Evolutionary conservation across 208 protist genomes (phyloP).

Genomic region (Wallacemonas sp.): DNA sequence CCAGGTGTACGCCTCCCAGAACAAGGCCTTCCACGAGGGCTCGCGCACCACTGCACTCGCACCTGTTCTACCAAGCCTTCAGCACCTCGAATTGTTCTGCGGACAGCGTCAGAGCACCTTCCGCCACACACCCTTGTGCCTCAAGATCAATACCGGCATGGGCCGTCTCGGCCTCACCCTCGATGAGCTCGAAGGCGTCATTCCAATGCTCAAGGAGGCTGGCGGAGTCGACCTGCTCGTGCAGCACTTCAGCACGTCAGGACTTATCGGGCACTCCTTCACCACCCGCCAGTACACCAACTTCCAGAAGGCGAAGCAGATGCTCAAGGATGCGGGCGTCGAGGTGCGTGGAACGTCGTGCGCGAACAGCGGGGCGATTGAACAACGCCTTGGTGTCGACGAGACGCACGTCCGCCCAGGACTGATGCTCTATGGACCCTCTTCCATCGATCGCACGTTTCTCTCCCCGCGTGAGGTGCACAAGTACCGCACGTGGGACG

Average conservation of each 20-base stretch:
- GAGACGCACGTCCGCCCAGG: constrained; percentile 52
- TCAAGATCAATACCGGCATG: constrained; percentile 62
- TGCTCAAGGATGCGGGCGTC: constrained; percentile 33
- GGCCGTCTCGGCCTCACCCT: constrained; percentile 40
- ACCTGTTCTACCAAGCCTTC: constrained; percentile 30
- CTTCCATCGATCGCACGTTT: constrained; percentile 25
- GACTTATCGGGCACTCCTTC: constrained; percentile 34
- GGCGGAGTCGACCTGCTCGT: constrained; percentile 42
- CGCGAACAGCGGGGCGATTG: constrained; percentile 50
- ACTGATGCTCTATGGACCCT: constrained; percentile 51
- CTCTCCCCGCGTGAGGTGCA: constrained; percentile 19
- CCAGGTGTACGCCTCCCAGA: constrained; percentile 32
- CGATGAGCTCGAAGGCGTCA: constrained; percentile 26
- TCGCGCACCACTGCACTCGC: constrained; percentile 16
- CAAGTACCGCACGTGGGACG: constrained; percentile 35
- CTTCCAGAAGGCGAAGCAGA: constrained; percentile 33
- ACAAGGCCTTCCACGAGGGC: constrained; percentile 24
- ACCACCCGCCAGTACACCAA: constrained; percentile 29
- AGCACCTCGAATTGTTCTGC: constrained; percentile 41
- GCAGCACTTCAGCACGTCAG: constrained; percentile 55
- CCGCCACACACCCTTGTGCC: constrained; percentile 34
- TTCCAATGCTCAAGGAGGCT: constrained; percentile 32
- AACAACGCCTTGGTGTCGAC: constrained; percentile 36
- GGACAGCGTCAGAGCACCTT: constrained; percentile 26
- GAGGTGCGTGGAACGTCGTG: constrained; percentile 50